These are phyloP conservation scores for Diphasiastrum complanatum DNA, from an alignment of 83 land plant species.

Conservation along the genomic window DNA sequence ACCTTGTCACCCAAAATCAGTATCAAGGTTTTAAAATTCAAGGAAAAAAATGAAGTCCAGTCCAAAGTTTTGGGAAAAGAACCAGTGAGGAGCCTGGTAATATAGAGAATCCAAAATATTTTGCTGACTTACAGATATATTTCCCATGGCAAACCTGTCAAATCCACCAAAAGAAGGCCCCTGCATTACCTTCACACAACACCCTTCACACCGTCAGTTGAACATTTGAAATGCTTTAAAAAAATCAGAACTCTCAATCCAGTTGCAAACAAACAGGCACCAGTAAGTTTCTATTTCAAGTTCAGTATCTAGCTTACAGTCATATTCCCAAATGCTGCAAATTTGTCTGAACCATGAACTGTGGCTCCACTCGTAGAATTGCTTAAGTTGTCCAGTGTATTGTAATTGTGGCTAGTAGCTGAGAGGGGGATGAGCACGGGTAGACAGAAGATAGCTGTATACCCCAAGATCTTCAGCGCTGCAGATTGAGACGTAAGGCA, in stretches of 20 bases:
- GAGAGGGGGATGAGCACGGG: conserved; percentile 72
- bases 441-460: conserved; percentile 49
- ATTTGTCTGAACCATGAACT: no score
- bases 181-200: no score
- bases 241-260: no score
- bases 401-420: conserved; percentile 38
- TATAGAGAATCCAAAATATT: not conserved
- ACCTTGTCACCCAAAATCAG: not conserved
- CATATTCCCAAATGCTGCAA: no score
- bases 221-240: no score
- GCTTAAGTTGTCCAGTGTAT: not conserved
- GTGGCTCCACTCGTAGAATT: conserved; percentile 24
- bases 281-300: no score
- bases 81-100: not conserved
- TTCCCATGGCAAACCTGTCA: conserved; percentile 74
- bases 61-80: no score
- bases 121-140: conserved; percentile 58
- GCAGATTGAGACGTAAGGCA: conserved; percentile 2
- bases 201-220: no score
- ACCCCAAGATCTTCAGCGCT: conserved; percentile 60
- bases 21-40: no score
- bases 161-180: conserved; percentile 48
- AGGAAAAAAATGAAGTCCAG: no score
- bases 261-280: no score
- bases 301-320: no score